These are phyloP conservation scores for Lolium multiflorum DNA, from an alignment of 176 grass and related monocot genomes.

Conservation along the genomic window DNA sequence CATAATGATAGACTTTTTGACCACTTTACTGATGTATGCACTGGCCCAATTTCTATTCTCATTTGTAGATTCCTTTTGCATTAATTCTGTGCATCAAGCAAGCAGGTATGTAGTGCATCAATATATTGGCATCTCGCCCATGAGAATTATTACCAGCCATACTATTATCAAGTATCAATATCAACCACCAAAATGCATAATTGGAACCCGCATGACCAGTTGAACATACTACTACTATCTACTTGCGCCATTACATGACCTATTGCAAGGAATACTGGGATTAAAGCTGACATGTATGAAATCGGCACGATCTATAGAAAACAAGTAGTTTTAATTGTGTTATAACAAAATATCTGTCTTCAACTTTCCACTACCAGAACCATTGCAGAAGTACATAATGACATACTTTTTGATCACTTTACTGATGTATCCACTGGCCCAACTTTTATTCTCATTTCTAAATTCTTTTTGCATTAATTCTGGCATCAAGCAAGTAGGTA, in stretches of 20 bases:
- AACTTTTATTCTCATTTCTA: not conserved
- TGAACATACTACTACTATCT: conserved; percentile 10
- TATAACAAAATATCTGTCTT: conserved; percentile 4
- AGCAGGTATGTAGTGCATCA: not conserved
- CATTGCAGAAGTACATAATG: not conserved
- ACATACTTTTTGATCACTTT: not conserved
- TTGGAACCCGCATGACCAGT: not conserved
- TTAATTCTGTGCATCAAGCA: not conserved
- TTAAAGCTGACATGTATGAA: too few relatives aligned
- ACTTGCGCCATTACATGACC: not conserved
- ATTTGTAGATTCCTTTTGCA: not conserved
- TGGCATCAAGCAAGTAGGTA: not conserved
- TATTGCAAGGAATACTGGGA: not conserved
- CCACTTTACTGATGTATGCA: not conserved
- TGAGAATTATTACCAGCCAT: not conserved
- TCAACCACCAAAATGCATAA: conserved; percentile 26
- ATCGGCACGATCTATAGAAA: too few relatives aligned
- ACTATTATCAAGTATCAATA: too few relatives aligned
- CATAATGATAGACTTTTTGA: not conserved
- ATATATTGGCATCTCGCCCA: not conserved
- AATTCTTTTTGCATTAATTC: not conserved
- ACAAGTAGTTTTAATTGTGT: not conserved
- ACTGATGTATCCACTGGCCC: not conserved
- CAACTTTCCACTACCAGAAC: not conserved
- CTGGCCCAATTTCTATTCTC: not conserved